These are phyloP conservation scores for Cyberlindnera euphorbiiphila DNA, from an alignment of 805 yeast genomes.

Conservation along the genomic window DNA sequence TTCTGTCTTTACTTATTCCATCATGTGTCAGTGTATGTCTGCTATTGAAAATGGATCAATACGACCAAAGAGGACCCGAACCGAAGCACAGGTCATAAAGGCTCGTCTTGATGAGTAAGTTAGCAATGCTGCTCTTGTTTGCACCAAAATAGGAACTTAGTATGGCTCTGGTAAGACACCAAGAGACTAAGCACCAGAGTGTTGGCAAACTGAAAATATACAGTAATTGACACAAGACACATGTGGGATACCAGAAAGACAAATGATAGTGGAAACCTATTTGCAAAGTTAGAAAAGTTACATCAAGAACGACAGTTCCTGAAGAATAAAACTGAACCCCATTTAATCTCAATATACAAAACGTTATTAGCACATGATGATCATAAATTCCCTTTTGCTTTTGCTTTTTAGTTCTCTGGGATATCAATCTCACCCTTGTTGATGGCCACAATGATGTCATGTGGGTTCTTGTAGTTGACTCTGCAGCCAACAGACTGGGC, in stretches of 20 bases:
- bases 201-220: slow-evolving; percentile 69
- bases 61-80: slow-evolving; percentile 36
- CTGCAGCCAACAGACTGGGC: slow-evolving; percentile 99
- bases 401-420: slow-evolving; percentile 62
- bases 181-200: slow-evolving; percentile 76
- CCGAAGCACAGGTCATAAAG: slow-evolving; percentile 20
- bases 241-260: neutral
- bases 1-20: too few species aligned
- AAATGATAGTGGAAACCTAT: slow-evolving; percentile 4
- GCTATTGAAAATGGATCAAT: slow-evolving; percentile 69
- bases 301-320: slow-evolving; percentile 3
- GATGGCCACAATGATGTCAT: slow-evolving; percentile 97
- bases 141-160: slow-evolving; percentile 87
- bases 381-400: too few species aligned
- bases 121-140: slow-evolving; percentile 67
- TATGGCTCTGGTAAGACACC: slow-evolving; percentile 35
- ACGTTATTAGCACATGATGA: slow-evolving; percentile 17
- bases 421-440: slow-evolving; percentile 96
- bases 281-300: slow-evolving; percentile 1
- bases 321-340: slow-evolving; percentile 17
- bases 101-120: slow-evolving; percentile 68
- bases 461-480: slow-evolving; percentile 99
- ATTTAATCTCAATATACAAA: slow-evolving; percentile 23
- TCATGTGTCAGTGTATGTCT: too few species aligned
- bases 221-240: neutral